Evolutionary conservation across 352 stramenopile species (phyloP), one percentile per base, ranked within the genome.

Genomic region (Phytopythium ostracodes): DNA sequence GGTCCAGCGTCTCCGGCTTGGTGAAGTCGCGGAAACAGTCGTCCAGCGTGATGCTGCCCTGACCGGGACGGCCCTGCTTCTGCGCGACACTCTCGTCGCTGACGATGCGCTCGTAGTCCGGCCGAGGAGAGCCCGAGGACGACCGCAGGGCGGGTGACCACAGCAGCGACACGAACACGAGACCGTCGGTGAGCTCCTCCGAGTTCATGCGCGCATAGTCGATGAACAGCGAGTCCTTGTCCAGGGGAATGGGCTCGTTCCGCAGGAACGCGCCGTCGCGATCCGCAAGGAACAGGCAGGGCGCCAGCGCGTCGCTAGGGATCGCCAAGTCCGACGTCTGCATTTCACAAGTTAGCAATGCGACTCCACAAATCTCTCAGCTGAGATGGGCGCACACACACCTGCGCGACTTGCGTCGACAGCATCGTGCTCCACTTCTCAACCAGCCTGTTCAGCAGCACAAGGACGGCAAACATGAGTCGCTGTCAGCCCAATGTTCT

Each of bases 1-100:
- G 77, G 35, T 95, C 88, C 2, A 96, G 70, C 27, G 83, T 86
- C 70, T 94, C 86, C 17, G 80, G 64, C 42, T 87, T 89, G 31
- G 82, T 91, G 68, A 96, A 95, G 64, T 93, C 91, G n/a, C 77
- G 72, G 56, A 97, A 94, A 55, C 81, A 94, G 47, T 93, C 77
- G 47, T 88, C 73, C 57, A 95, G 62, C 22, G 85, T 75, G 60
- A 93, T 77, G 2, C 71, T 71, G 0, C 72, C 72, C 31, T 70
- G 66, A 25, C 62, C 63, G 4, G 44, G 14, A 17, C 57, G 44
- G 27, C 49, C 58, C 24, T 57, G 63, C 31, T 78, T 75, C 15
- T 49, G 62, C 22, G 66, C 50, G 59, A 88, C 72, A 56, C 66
- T 87, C 31, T 74, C 72, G 58, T 91, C 72, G 58, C 87, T 81